A percentile compares a stretch with the other conserved stretches of the same genome.
Conservation (phyloP, 257 asterid species). For the Salvia rosmarinus region DNA sequence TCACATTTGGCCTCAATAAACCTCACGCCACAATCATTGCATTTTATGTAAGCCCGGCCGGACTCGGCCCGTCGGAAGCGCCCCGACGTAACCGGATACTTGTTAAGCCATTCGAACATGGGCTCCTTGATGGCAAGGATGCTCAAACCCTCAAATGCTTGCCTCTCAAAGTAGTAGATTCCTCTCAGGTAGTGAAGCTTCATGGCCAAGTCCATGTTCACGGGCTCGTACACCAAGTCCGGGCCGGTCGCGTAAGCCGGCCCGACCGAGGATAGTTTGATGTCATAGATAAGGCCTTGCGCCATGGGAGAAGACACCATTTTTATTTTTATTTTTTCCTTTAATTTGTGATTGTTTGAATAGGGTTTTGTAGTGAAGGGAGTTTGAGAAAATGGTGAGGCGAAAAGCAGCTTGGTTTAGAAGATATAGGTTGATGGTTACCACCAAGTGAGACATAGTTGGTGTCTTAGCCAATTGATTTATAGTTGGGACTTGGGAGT, state of each 20-base stretch:
- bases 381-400: no score
- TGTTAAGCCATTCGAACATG: constrained; percentile 57
- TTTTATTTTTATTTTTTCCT: not conserved
- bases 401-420: not conserved
- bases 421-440: not conserved
- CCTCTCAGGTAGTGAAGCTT: constrained; percentile 78
- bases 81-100: constrained; percentile 51
- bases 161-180: constrained; percentile 60
- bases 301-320: constrained; percentile 29
- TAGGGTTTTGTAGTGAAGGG: not conserved
- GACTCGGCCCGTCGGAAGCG: constrained; percentile 66
- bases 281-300: constrained; percentile 50
- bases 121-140: constrained; percentile 64
- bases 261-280: constrained; percentile 74
- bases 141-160: constrained; percentile 61
- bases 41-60: constrained; percentile 77
- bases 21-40: constrained; percentile 88
- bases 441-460: not conserved
- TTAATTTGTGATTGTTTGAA: not conserved
- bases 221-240: constrained; percentile 57
- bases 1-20: constrained; percentile 71
- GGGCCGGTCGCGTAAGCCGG: constrained; percentile 62
- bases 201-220: constrained; percentile 70
- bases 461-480: no score
- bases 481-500: no score